Conservation (phyloP, 2,329 filamentous ascomycete species). For the Sphaceloma murrayae region DNA sequence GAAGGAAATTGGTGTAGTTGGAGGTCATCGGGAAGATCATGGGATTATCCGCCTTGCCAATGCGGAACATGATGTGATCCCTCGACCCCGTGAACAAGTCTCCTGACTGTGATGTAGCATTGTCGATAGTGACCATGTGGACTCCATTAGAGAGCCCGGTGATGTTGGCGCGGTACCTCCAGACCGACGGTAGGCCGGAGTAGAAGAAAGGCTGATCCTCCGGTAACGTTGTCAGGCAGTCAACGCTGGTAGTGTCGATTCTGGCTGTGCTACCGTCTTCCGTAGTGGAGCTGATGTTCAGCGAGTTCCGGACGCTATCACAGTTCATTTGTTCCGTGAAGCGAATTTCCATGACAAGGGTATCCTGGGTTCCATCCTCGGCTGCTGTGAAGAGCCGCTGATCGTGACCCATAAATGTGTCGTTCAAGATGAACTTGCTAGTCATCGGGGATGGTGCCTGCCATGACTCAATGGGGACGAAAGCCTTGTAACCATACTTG, state of each 20-base stretch:
- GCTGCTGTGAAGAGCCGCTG: conserved; percentile 43
- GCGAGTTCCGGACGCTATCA: conserved; percentile 40
- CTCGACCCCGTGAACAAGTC: conserved; percentile 40
- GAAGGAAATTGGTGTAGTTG: conserved; percentile 49
- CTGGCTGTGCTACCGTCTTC: conserved; percentile 36
- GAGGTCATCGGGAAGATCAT: conserved; percentile 47
- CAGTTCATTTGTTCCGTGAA: conserved; percentile 56
- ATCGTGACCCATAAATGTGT: conserved; percentile 48
- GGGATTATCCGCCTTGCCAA: conserved; percentile 50
- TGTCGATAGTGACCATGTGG: conserved; percentile 49
- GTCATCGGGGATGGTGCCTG: conserved; percentile 47
- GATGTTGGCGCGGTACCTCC: conserved; percentile 45
- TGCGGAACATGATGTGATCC: conserved; percentile 54
- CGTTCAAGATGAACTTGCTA: conserved; percentile 41
- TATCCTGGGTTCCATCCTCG: conserved; percentile 31
- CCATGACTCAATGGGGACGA: conserved; percentile 46
- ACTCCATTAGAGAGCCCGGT: conserved; percentile 51
- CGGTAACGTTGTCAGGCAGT: conserved; percentile 36
- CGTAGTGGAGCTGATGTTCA: conserved; percentile 47
- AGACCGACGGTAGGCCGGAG: conserved; percentile 45
- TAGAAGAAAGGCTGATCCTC: conserved; percentile 32
- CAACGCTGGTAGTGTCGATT: conserved; percentile 37
- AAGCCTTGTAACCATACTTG: conserved; percentile 51
- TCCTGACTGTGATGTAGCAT: conserved; percentile 36
- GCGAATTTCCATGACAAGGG: conserved; percentile 44